Base-by-base conservation (phyloP, 495 filamentous ascomycete species). In the Daldinia grandis region DNA sequence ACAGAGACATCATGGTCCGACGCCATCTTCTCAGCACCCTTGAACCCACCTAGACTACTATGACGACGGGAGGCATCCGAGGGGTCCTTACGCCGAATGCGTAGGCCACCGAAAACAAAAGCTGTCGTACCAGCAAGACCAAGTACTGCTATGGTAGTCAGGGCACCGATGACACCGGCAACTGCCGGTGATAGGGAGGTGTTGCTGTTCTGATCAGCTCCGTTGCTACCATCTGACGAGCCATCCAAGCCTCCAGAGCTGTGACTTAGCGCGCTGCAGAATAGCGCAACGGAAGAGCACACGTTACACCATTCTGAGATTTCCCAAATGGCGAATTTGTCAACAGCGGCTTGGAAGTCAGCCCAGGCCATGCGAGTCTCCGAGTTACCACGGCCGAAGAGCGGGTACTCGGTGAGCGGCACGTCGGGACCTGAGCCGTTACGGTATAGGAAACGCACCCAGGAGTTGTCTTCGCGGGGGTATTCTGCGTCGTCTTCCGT, bases 401-500 rank as follows among this genome's bases (percentile, higher is more conserved):
- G 67, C 9, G 75, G 55, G 35, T 79, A 81, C 42, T 72, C 71
- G 4, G 50, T 68, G 0, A 80, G 55, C 8, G 66, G 68, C 1
- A 63, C 62, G 9, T 42, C 66, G 2, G 57, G 12, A 24, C 72
- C 77, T 9, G 77, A 74, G 44, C 76, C 76, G 28, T 77, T 76
- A 50, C 76, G 78, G 71, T 79, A 84, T 17, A 81, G 61, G 40
- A 83, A 81, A 0, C 82, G 79, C 6, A 82, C 78, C 69, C 74
- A 76, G 21, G 82, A 68, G 5, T 79, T 62, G 17, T 78, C 51
- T 9, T 59, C 19, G 7, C 15, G 25, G 0, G 80, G 76, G 60
- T 72, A 78, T 0, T 24, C 44, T 1, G 63, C 56, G n/a, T 71
- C 57, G 19, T 62, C 25, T 19, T 74, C 75, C n/a, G 76, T 68